Conservation (phyloP, 129 eudicot genomes). For the Calendula officinalis region DNA sequence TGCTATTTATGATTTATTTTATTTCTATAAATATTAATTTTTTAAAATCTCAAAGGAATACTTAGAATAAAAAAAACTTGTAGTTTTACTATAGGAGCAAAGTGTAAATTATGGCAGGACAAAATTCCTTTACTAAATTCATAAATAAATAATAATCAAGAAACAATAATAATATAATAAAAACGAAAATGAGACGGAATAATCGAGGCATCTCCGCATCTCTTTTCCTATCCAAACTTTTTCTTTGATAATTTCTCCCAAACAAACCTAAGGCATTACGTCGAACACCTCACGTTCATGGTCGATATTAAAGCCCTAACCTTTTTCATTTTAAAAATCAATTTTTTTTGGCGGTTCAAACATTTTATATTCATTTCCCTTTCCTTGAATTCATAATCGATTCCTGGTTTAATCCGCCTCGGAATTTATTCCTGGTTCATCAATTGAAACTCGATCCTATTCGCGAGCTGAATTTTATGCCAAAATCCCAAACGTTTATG, state of each 20-base stretch:
- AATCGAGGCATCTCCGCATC: constrained; percentile 35
- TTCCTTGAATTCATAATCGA: constrained; percentile 33
- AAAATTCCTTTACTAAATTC: background rate
- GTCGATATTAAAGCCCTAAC: constrained; percentile 13
- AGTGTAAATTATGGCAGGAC: background rate
- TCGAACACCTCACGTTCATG: constrained; percentile 22
- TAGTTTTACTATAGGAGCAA: no score
- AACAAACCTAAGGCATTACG: constrained; percentile 6
- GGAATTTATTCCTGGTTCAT: constrained; percentile 14
- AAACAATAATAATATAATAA: background rate
- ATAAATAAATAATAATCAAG: constrained; percentile 1
- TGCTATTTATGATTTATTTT: no score
- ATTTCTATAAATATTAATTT: no score
- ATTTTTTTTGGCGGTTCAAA: constrained; percentile 24
- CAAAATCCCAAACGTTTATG: background rate
- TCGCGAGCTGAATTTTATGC: constrained; percentile 10
- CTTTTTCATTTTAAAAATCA: background rate
- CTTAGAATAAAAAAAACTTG: no score
- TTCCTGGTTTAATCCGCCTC: constrained; percentile 30
- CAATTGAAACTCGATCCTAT: constrained; percentile 17
- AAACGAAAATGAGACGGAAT: constrained; percentile 23
- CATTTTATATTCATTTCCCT: constrained; percentile 18
- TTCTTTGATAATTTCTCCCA: constrained; percentile 20
- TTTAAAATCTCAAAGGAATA: no score
- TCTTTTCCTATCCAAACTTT: background rate